Base-by-base conservation (phyloP, 768 basidiomycete species). In the Xerocomellus intermedius region DNA sequence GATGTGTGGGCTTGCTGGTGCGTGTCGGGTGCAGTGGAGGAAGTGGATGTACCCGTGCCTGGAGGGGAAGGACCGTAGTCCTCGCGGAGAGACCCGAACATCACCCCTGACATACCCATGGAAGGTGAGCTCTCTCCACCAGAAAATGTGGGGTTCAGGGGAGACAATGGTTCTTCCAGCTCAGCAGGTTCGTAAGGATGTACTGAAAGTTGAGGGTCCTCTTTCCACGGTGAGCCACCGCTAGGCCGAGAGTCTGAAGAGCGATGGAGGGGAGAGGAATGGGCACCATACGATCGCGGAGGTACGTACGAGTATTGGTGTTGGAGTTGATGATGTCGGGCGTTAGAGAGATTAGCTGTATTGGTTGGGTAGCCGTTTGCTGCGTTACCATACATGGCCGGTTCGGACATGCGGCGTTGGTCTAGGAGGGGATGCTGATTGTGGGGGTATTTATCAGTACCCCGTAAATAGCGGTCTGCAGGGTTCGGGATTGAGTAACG, bases 321-420 rank as follows among this genome's bases (percentile, higher is more conserved):
- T 17, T 74, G 73, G 57, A 74, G 75, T 48, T 77, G 77, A n/a
- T 74, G 72, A 57, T 73, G 74, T 53, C 72, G 77, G 54, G 60
- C 67, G 47, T 69, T 58, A 45, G 59, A 50, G 48, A 69, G 67
- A 69, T 64, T 69, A 50, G 73, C 52, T 50, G 69, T 43, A 54
- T 71, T 70, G 38, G 70, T 50, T 52, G 74, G 50, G 42, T 74
- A 64, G 48, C 70, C 58, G 39, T 73, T 59, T 64, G 81, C 75
- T 50, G 76, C 58, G 67, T 74, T 75, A 61, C 74, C 63, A 56
- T 79, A 75, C 57, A 80, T 73, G 51, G 81, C 72, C 44, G 85
- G 84, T 67, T 86, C 85, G 64, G 85, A 87, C 82, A 86, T 84
- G 69, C 85, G 82, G 65, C 85, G 77, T 50, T 83, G 82, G 73